Base-by-base conservation (phyloP, 2,329 filamentous ascomycete species). In the Aspergillus spinulosporus region DNA sequence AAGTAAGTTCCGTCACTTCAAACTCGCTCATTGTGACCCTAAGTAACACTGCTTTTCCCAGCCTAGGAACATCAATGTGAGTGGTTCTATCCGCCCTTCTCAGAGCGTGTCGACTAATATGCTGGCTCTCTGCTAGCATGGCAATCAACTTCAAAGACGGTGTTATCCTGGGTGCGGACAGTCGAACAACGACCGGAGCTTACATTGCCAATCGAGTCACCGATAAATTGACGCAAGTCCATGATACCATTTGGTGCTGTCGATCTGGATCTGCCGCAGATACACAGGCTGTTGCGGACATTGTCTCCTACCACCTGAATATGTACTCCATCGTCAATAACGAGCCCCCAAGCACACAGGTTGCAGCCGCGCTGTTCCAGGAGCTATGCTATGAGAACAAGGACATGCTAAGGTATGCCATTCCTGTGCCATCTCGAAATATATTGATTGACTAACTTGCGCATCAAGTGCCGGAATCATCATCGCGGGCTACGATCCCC, bases 161-260 rank as follows among this genome's bases (percentile, higher is more conserved):
- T 61, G 94, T 99, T 58, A 97, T 99, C 78, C 84, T 99, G 43
- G 89, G 94, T 64, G 94, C 94, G 68, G 94, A 99, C 77, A 97
- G 92, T 71, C 87, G 94, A 80, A 99, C 94, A 64, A 99, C 94
- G 46, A 99, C 93, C 54, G 94, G 94, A 69, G 87, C 93, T 67
- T 99, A 97, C 83, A 97, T 99, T 72, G 94, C 94, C 68, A 99
- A 99, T 78, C 88, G 94, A 82, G 94, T 99, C 64, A 99, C 94
- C 63, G 94, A 99, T 84, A 99, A 99, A 83, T 87, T 99, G 74
- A 99, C 94, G 69, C 89, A 92, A 81, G 93, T 99, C 59, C 90
- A 96, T 79, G 94, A 99, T 77, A 97, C 93, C 58, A 97, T 99
- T 78, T 99, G 94, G 94, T 99, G 94, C 81, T 99, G 94, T 81